Evolutionary conservation across 2,329 filamentous ascomycete genomes (phyloP), one percentile per base, ranked within the genome.

Genomic region (Aspergillus viridinutans): DNA sequence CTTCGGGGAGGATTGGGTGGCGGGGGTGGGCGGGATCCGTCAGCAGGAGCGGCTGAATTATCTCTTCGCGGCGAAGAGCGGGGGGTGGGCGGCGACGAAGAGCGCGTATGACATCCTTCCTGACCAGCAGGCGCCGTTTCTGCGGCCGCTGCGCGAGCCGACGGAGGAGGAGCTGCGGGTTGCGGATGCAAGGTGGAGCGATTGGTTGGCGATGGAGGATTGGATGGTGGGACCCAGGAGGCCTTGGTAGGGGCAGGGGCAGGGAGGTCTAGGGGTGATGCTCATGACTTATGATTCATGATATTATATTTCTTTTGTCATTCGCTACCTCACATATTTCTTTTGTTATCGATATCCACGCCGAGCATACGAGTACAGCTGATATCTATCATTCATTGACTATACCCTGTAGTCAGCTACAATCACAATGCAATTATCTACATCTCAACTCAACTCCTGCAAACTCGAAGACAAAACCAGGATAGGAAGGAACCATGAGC

Each of bases 181-280:
- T 21, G 92, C 92, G 0, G 93, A 97, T 74, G 82, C 83, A 54
- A 85, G 82, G 58, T 99, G 94, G 94, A 95, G 91, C 71, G 87
- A 93, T 69, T 97, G 93, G 93, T 76, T 97, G 40, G 90, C 90
- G 7, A 95, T 97, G 90, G 91, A 96, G 74, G 93, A 97, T 74
- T 97, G 93, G 93, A 96, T 96, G 92, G 79, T 97, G 20, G 92
- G 92, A 5, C 87, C 90, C 1, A 79, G 90, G 20, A 73, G 70
- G 67, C 72, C 72, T 50, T 75, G 69, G 67, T 70, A 57, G 52
- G 60, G 49, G 42, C 25, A n/a, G n/a, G n/a, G n/a, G 54, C 42
- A 1, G 9, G 9, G 9, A 4, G 28, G 2, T 12, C 12, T 35
- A 35, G 32, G 12, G 32, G 29, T 14, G 32, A 20, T 50, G 10